Evolutionary conservation across 495 filamentous ascomycete genomes (phyloP), one percentile per base, ranked within the genome.

Genomic region (Xylona heveae): DNA sequence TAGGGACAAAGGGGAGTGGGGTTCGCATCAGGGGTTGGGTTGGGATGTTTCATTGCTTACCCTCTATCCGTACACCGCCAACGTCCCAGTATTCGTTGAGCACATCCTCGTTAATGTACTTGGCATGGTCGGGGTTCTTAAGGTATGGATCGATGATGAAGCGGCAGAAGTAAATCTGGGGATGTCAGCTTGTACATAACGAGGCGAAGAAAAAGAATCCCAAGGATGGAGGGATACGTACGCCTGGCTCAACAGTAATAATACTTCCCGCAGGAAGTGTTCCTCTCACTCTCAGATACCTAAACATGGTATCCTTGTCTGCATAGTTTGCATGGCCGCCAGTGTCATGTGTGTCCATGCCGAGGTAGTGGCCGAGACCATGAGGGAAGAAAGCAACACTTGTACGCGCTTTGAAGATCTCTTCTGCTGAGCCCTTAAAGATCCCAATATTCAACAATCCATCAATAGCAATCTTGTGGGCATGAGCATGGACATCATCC

Each of bases 341-440:
- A 1, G 74, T 78, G 46, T 94, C 84, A 53, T 94, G 84, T 5
- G 81, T 91, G 51, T 94, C 84, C 76, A 94, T 78, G 30, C 84
- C 84, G 6, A 94, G 59, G 42, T 90, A 85, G 48, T 94, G 82
- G 0, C 84, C 84, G 3, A 94, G 59, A 4, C 84, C 84, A 46
- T 94, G 84, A 3, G 84, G 84, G 47, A 92, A 77, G 58, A 94
- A 94, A 4, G 83, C 81, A 2, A 75, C 71, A 39, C 75, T 84
- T 24, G 78, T 73, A 26, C 81, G 57, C 30, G 61, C 62, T 21
- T 67, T 64, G 40, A 91, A 60, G 31, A 94, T 68, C 39, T 83
- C 78, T 7, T 78, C 66, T 18, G 54, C 58, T 31, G 49, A 52
- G 13, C 66, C 56, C 37, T 68, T 62, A 24, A 94, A 51, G 31